Percentiles rank a stretch among this genome's conserved stretches.
Evolutionary conservation across 176 grass and related monocot genomes (phyloP).

Genomic region (Oryza punctata): DNA sequence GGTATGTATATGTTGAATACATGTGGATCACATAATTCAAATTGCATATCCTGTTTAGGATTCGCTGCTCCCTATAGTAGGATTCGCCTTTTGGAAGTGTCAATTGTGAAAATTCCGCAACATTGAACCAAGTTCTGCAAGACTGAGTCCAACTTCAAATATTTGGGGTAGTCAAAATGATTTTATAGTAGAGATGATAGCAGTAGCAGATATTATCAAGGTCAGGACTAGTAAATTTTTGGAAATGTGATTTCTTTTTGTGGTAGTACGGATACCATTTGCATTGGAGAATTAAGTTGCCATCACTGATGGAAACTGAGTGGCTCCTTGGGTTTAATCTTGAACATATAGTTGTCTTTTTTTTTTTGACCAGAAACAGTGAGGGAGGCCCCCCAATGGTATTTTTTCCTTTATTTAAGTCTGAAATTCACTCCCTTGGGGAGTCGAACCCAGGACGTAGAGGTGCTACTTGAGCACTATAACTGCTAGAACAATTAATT

Average conservation of each 20-base stretch:
- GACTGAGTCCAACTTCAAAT: conserved; percentile 9
- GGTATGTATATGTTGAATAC: not conserved
- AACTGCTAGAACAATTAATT: not conserved
- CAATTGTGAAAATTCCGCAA: not conserved
- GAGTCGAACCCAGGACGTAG: too few species aligned
- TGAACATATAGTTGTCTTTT: not conserved
- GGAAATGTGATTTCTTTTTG: conserved; percentile 4
- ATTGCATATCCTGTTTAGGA: not conserved
- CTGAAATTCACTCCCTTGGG: too few species aligned
- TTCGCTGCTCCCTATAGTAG: not conserved
- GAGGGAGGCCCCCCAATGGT: too few species aligned
- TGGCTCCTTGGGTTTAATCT: not conserved
- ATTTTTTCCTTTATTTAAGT: too few species aligned
- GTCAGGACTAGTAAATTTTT: not conserved
- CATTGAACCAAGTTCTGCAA: not conserved
- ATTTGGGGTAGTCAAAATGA: not conserved
- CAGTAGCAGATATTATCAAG: conserved; percentile 4
- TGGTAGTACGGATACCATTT: conserved; percentile 11
- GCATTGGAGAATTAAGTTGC: not conserved
- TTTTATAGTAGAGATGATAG: conserved; percentile 2
- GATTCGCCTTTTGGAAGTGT: not conserved
- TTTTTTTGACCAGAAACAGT: too few species aligned
- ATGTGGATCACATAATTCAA: not conserved
- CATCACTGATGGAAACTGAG: not conserved
- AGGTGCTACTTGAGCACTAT: too few species aligned